phyloP scores from a whole-genome alignment of 768 basidiomycete genomes.

The Rhizopogon vulgaris region DNA sequence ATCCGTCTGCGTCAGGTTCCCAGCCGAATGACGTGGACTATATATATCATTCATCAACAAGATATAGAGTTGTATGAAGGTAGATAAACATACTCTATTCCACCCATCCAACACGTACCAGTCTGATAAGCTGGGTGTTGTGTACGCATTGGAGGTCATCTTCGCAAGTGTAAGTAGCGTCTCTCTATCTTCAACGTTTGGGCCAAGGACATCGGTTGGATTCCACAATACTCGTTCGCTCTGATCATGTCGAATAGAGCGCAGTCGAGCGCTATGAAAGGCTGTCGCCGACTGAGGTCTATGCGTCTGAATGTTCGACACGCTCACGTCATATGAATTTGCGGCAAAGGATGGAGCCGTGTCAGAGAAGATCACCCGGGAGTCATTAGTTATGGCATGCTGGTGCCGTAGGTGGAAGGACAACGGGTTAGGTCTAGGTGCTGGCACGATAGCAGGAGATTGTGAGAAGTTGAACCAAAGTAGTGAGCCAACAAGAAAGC shows the following conservation, averaged over 20 bases:
- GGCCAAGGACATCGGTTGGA: slow-evolving; percentile 54
- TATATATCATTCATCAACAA: background rate
- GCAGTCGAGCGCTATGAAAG: slow-evolving; percentile 28
- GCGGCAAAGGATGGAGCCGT: slow-evolving; percentile 9
- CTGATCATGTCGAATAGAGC: slow-evolving; percentile 33
- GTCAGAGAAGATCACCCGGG: slow-evolving; percentile 56
- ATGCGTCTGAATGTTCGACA: slow-evolving; percentile 33
- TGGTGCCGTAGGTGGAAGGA: slow-evolving; percentile 63
- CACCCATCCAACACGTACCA: slow-evolving; percentile 76
- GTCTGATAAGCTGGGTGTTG: slow-evolving; percentile 36
- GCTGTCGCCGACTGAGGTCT: slow-evolving; percentile 38
- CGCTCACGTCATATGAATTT: slow-evolving; percentile 36
- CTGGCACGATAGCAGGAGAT: slow-evolving; percentile 10
- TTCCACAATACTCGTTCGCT: slow-evolving; percentile 52
- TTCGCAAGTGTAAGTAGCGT: slow-evolving; percentile 75
- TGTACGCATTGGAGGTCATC: slow-evolving; percentile 88
- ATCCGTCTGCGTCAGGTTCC: slow-evolving; percentile 83
- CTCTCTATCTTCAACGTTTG: slow-evolving; percentile 66
- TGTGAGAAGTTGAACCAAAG: slow-evolving; percentile 27
- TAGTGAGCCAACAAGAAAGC: slow-evolving; percentile 34
- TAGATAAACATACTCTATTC: slow-evolving; percentile 42
- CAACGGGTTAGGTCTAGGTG: slow-evolving; percentile 32
- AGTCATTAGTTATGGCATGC: slow-evolving; percentile 49
- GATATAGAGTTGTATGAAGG: background rate
- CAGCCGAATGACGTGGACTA: slow-evolving; percentile 81